Evolutionary conservation across 129 eudicot species (phyloP), one percentile per base, ranked within the genome.

Genomic region (Flaveria linearis): DNA sequence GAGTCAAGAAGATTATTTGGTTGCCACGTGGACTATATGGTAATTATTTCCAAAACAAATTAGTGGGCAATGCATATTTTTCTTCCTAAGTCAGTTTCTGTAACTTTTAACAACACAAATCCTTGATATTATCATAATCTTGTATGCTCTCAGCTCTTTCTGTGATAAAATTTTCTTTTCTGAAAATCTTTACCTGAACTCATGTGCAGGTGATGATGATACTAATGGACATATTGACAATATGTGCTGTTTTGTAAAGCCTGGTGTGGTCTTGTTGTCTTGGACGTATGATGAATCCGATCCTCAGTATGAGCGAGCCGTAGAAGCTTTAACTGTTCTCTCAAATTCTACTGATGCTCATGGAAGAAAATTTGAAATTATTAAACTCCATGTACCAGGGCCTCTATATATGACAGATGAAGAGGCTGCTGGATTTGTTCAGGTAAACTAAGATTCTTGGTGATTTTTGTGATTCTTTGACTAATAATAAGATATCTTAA

Each of bases 221-320:
- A 94, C 99, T 3, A 91, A 91, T 53, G 99, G 99, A 46, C 97
- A 94, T 62, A 81, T 94, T 28, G 99, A 94, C 78, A 94, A 94
- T 80, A 86, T 94, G 96, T 89, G 97, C 85, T 94, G 99, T 82
- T 94, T 91, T 77, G 97, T 70, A 20, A 94, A 84, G 85, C 97
- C 99, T 73, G 99, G 97, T 26, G 86, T 91, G 9, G 94, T 91
- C 75, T 56, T 94, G 36, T 80, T 94, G 84, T 83, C 96, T 15
- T 94, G 99, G 97, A 94, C 97, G 1, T 89, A 94, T 83, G 93
- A 94, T 67, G 85, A 84, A 74, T 84, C 96, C 53, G 99, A 94
- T 80, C 96, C 93, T 4, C 99, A 94, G 22, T 91, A 87, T 60
- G 92, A 91, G 56, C 84, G 99, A 53, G 83, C 96, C 23, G 47